Evolutionary conservation across 768 basidiomycete species (phyloP).

Genomic region (Daedaleopsis sinensis): DNA sequence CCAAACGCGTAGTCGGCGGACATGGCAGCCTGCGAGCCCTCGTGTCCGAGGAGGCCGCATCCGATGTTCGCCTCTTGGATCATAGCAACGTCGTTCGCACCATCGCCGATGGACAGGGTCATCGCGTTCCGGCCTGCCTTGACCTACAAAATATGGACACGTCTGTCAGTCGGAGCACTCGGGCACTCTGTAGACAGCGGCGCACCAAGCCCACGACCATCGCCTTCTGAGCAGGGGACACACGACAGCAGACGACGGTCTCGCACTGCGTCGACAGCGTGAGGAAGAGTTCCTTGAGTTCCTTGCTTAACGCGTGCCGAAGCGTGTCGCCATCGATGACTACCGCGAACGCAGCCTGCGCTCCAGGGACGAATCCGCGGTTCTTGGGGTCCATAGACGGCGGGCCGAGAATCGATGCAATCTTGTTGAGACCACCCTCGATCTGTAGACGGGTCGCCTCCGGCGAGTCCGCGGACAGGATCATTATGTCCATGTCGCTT

Average conservation of each 20-base stretch:
- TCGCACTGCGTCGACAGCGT: conserved; percentile 95
- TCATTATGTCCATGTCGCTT: conserved; percentile 96
- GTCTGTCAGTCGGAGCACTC: background rate
- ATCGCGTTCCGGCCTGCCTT: conserved; percentile 95
- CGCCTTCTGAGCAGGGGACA: conserved; percentile 98
- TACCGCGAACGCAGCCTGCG: conserved; percentile 81
- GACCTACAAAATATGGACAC: conserved; percentile 51
- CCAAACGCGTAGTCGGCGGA: conserved; percentile 98
- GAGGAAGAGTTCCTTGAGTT: conserved; percentile 85
- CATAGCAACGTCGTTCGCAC: conserved; percentile 99
- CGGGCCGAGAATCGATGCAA: conserved; percentile 82
- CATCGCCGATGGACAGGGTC: conserved; percentile 96
- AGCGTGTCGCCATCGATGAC: conserved; percentile 97
- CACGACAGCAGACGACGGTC: conserved; percentile 97
- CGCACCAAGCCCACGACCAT: conserved; percentile 86
- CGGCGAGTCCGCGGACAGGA: conserved; percentile 80
- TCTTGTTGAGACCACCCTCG: conserved; percentile 93
- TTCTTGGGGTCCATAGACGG: conserved; percentile 61
- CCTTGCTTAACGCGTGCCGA: conserved; percentile 73
- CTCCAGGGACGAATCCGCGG: conserved; percentile 68
- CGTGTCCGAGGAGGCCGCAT: conserved; percentile 89
- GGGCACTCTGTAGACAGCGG: conserved; percentile 26
- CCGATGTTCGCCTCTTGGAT: conserved; percentile 99
- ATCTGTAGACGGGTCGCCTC: conserved; percentile 83
- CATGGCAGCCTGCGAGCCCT: conserved; percentile 98